Evolutionary conservation across 805 yeast genomes (phyloP), one percentile per base, ranked within the genome.

Genomic region (Candida pseudoglaebosa): DNA sequence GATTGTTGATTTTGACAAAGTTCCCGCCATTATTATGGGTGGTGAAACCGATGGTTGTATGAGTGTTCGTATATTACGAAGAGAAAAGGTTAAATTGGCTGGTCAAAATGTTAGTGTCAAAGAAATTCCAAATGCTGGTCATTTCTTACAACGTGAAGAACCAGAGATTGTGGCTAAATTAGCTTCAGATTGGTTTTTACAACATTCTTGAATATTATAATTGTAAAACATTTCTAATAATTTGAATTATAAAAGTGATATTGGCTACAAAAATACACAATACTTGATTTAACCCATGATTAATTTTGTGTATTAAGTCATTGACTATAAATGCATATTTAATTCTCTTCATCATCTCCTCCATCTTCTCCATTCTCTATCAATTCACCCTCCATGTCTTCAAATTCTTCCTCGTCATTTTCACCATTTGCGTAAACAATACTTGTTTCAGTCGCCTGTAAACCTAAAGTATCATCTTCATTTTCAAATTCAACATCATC

Each of bases 11-110:
- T 65, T 61, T 37, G 48, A 47, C 15, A 51, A 54, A 40, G 71
- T 65, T 16, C 72, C 72, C 2, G 56, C 66, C 5, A 50, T 62
- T 32, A 43, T 67, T 3, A 29, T 66, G 13, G 65, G 65, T 3
- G 73, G 71, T 1, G 54, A 44, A n/a, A 44, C 48, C n/a, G 73
- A 67, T 42, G 62, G 67, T 22, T 67, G 73, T 49, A 66, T 67
- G 70, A 34, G 48, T 34, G 42, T 44, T 16, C 40, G 48, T 12
- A 30, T 67, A 15, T 60, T 48, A 37, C 56, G 56, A 24, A 43
- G 57, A 34, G 65, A 59, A 37, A 41, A 45, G 34, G 36, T 36
- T 4, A 32, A 34, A 18, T 6, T 10, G 4, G 36, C 28, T 7
- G 24, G 24, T 32, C 39, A 47, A n/a, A 53, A 54, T 15, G 60